phyloP scores from a whole-genome alignment of 73 alveolate genomes.

The Uronychia binucleata region DNA sequence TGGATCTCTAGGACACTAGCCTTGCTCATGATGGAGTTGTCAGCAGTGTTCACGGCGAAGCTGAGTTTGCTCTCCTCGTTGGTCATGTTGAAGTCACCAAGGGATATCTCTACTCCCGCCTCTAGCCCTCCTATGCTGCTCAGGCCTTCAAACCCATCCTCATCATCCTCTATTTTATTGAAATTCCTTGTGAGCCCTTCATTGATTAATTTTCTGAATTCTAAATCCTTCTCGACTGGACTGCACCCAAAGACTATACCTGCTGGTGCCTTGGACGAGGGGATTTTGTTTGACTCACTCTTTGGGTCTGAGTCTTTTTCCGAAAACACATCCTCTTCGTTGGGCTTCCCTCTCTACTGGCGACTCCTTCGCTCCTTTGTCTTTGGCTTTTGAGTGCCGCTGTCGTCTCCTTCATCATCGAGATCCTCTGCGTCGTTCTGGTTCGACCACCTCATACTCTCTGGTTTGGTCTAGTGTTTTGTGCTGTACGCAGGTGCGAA shows the following conservation, averaged over 20 bases:
- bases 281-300: too few species aligned
- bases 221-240: not conserved
- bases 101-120: not conserved
- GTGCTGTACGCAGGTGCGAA: too few species aligned
- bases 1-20: not conserved
- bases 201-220: not conserved
- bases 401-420: not conserved
- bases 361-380: not conserved
- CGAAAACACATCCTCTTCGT: too few species aligned
- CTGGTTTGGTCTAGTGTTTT: too few species aligned
- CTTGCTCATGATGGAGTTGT: not conserved
- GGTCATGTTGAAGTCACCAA: constrained; percentile 1
- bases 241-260: not conserved
- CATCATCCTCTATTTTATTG: not conserved
- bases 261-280: too few species aligned
- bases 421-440: not conserved
- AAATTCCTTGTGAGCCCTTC: not conserved
- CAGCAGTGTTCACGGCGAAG: not conserved
- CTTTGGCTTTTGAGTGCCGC: not conserved
- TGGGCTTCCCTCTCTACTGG: not conserved
- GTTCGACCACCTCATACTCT: too few species aligned
- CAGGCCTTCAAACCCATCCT: not conserved
- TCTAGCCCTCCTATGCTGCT: not conserved
- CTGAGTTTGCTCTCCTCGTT: not conserved
- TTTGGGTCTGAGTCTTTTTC: too few species aligned